Percentiles rank a stretch among this genome's conserved stretches.
These are phyloP conservation scores for Talaromyces sp. DNA, from an alignment of 2,329 filamentous ascomycete genomes.

Conservation along the genomic window DNA sequence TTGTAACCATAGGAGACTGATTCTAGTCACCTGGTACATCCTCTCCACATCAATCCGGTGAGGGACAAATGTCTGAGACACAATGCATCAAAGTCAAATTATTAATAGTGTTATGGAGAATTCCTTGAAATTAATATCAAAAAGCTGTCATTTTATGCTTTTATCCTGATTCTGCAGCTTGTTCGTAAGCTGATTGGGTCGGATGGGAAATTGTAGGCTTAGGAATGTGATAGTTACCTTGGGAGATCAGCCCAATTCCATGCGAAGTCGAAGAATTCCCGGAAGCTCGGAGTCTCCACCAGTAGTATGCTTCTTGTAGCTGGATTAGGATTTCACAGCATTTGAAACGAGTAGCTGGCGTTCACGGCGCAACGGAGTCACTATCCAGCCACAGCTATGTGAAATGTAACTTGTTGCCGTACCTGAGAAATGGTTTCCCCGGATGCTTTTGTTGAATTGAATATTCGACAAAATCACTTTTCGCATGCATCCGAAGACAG, in stretches of 20 bases:
- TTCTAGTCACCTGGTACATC: not conserved
- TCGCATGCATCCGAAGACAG: not conserved
- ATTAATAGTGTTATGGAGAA: not conserved
- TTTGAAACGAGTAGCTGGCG: not conserved
- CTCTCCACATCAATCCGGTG: not conserved
- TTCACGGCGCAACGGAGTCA: slow-evolving; percentile 32
- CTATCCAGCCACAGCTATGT: slow-evolving; percentile 25
- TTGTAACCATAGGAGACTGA: slow-evolving; percentile 13
- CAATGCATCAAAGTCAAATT: not conserved
- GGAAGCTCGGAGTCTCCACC: not conserved
- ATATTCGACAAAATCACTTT: not conserved
- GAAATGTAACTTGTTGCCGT: slow-evolving; percentile 42
- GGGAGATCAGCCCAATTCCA: slow-evolving; percentile 10
- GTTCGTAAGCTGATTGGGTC: not conserved
- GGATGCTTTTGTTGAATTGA: not conserved
- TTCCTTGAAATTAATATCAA: not conserved
- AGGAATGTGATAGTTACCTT: slow-evolving; percentile 10
- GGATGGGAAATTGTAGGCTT: slow-evolving; percentile 3
- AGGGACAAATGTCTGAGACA: slow-evolving; percentile 3
- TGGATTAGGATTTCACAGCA: not conserved
- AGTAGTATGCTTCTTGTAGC: not conserved
- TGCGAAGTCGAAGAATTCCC: not conserved
- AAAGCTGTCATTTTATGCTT: not conserved
- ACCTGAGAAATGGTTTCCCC: not conserved
- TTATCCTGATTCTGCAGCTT: not conserved